Evolutionary conservation across 805 yeast species (phyloP), one percentile per base, ranked within the genome.

Genomic region (Wickerhamiella vanderwaltii): DNA sequence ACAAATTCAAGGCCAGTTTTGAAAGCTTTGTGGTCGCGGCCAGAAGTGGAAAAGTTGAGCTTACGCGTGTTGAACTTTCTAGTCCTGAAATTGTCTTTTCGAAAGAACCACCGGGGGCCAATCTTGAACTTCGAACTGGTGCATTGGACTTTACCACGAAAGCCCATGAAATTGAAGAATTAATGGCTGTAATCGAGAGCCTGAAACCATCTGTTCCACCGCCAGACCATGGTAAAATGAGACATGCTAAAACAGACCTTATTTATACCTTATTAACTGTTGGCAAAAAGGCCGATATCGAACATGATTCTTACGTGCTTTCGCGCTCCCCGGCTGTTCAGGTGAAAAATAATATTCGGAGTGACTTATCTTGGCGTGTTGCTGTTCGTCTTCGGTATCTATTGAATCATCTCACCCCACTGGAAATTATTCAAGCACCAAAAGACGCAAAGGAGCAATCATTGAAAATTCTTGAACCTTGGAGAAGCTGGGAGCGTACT

Each of bases 401-500:
- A 17, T 57, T 76, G 29, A 64, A 72, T 4, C 65, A 66, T 47
- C 59, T 82, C 5, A 87, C 94, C 0, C 58, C 81, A 48, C 54
- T 2, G 47, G 43, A 0, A 54, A 55, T 1, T 57, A 62, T 4
- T 64, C 67, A 29, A 35, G 51, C 1, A 41, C 78, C 84, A 0
- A 48, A 46, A 0, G 62, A 67, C 46, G 86, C 86, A 0, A 65
- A 67, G 45, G 62, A 64, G 6, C 68, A 68, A 12, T 81, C 83
- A 2, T 57, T 74, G 18, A 61, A 67, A 3, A 66, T 76, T 1
- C 85, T 86, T 51, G 65, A 77, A 0, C 65, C 69, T 11, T 91
- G 97, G 96, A 73, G 96, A 65, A 75, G 76, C 45, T 87, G 97
- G 96, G 98, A 88, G 51, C 78, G 48, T 9, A 43, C 46, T 9